These are phyloP conservation scores for Hypoxylon crocopeplum DNA, from an alignment of 495 filamentous ascomycete species.

Conservation along the genomic window DNA sequence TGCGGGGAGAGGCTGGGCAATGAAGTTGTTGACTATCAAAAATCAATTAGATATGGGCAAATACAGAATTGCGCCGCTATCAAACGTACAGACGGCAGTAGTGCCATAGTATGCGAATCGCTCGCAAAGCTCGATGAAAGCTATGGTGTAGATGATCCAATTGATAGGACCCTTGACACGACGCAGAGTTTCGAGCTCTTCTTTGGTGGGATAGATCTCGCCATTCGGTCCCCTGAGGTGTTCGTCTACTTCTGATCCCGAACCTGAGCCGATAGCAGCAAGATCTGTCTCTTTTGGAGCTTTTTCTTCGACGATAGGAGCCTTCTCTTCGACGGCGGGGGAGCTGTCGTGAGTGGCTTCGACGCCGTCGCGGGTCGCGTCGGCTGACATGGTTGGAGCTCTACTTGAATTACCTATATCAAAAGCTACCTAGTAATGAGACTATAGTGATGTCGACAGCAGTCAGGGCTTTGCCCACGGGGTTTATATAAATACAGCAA, in stretches of 20 bases:
- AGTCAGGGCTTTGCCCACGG: neutral
- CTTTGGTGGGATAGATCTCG: slow-evolving; percentile 59
- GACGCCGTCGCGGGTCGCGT: slow-evolving; percentile 16
- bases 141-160: slow-evolving; percentile 70
- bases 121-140: slow-evolving; percentile 78
- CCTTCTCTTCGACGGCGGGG: neutral
- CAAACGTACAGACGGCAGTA: slow-evolving; percentile 66
- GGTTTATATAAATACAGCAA: neutral
- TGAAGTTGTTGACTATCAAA: slow-evolving; percentile 63
- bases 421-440: slow-evolving; percentile 1
- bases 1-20: slow-evolving; percentile 67
- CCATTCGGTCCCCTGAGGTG: slow-evolving; percentile 37
- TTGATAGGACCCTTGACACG: slow-evolving; percentile 71
- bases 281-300: slow-evolving; percentile 8
- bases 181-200: slow-evolving; percentile 66
- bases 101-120: slow-evolving; percentile 83
- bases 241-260: slow-evolving; percentile 30
- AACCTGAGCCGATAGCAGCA: slow-evolving; percentile 11
- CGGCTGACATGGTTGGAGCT: slow-evolving; percentile 17
- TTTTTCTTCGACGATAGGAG: neutral
- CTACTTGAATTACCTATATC: slow-evolving; percentile 1
- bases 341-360: slow-evolving; percentile 7
- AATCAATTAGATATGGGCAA: slow-evolving; percentile 15
- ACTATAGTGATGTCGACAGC: neutral
- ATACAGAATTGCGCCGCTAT: neutral